Conservation (phyloP, 2,329 filamentous ascomycete genomes). For the Fusarium fujikuroi region DNA sequence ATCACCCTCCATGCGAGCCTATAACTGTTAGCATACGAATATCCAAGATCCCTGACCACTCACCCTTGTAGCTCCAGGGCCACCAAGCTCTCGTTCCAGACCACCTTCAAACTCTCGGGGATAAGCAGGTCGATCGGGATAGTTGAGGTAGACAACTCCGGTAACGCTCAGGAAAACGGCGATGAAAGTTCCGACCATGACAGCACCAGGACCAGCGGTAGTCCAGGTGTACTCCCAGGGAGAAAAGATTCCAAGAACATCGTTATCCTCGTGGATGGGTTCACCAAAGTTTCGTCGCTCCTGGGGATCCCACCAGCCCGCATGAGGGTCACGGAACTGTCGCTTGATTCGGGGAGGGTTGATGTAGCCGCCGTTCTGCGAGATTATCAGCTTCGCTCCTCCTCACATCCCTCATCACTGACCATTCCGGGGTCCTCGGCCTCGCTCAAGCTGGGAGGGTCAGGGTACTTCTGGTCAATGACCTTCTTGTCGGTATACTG, state of each 20-base stretch:
- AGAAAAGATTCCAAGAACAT: slow-evolving; percentile 89
- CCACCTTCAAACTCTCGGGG: slow-evolving; percentile 79
- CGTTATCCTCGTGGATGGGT: slow-evolving; percentile 95
- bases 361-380: slow-evolving; percentile 84
- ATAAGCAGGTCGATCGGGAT: slow-evolving; percentile 76
- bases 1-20: slow-evolving; percentile 68
- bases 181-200: slow-evolving; percentile 76
- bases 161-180: slow-evolving; percentile 70
- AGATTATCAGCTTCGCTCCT: slow-evolving; percentile 38
- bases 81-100: slow-evolving; percentile 79
- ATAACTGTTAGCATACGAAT: slow-evolving; percentile 39
- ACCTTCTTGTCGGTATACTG: slow-evolving; percentile 58
- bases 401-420: slow-evolving; percentile 46
- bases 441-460: slow-evolving; percentile 61
- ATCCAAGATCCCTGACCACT: slow-evolving; percentile 50
- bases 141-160: slow-evolving; percentile 74
- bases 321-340: slow-evolving; percentile 91
- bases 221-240: slow-evolving; percentile 89
- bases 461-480: slow-evolving; percentile 64
- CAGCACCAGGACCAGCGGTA: slow-evolving; percentile 73
- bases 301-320: slow-evolving; percentile 96
- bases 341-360: slow-evolving; percentile 85
- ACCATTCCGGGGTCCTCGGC: slow-evolving; percentile 75
- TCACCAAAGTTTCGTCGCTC: slow-evolving; percentile 97
- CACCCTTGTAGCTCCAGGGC: slow-evolving; percentile 73